Evolutionary conservation across 2,329 filamentous ascomycete genomes (phyloP).

Genomic region (Neofusicoccum umdonicola): DNA sequence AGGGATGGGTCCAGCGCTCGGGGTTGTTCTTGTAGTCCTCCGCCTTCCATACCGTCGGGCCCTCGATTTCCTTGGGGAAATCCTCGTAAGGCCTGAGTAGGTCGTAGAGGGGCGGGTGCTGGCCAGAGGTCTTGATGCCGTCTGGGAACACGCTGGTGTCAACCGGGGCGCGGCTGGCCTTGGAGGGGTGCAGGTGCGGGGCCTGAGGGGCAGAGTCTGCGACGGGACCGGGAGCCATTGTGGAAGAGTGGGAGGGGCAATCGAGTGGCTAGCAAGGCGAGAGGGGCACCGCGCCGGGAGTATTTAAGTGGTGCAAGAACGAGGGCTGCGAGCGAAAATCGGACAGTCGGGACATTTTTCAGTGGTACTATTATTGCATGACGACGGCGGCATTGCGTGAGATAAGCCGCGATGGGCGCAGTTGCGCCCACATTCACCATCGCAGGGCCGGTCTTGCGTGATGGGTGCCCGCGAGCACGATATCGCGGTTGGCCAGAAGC

Average conservation of each 20-base stretch:
- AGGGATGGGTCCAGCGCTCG: slow-evolving; percentile 70
- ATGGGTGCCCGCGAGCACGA: slow-evolving; percentile 13
- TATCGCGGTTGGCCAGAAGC: slow-evolving; percentile 8
- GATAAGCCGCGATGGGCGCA: background rate
- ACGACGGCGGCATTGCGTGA: slow-evolving; percentile 8
- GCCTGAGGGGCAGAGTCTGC: slow-evolving; percentile 14
- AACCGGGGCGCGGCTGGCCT: background rate
- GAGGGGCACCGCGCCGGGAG: background rate
- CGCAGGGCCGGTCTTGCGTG: slow-evolving; percentile 16
- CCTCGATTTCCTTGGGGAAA: slow-evolving; percentile 70
- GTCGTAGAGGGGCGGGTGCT: slow-evolving; percentile 67
- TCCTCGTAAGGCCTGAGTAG: slow-evolving; percentile 64
- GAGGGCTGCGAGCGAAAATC: background rate
- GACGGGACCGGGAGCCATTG: slow-evolving; percentile 15
- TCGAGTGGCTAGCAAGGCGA: background rate
- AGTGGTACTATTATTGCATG: slow-evolving; percentile 7
- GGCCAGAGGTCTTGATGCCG: slow-evolving; percentile 67
- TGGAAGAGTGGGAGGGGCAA: background rate
- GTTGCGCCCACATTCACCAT: slow-evolving; percentile 5
- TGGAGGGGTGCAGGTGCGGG: slow-evolving; percentile 12
- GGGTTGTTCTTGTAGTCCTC: slow-evolving; percentile 63
- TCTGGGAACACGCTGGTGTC: slow-evolving; percentile 57
- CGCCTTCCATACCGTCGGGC: slow-evolving; percentile 69
- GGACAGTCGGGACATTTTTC: background rate
- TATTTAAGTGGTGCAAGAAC: background rate